Evolutionary conservation across 129 eudicot genomes (phyloP).

Genomic region (Flaveria trinervia): DNA sequence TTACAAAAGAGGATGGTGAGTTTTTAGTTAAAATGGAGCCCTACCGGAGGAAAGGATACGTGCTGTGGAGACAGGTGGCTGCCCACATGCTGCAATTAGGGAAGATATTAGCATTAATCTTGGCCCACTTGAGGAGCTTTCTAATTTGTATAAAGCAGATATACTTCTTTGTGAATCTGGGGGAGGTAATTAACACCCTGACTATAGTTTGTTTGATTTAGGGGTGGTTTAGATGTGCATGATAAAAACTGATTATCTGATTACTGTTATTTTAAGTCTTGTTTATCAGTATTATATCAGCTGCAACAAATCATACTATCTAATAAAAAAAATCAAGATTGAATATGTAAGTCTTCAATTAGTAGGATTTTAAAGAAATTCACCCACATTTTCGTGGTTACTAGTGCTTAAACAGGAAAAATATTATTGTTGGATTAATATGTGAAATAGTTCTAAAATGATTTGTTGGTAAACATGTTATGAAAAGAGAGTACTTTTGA

Average conservation of each 20-base stretch:
- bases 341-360: too few species aligned
- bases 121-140: slow-evolving; percentile 96
- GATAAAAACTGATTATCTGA: too few species aligned
- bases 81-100: slow-evolving; percentile 97
- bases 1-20: slow-evolving; percentile 97
- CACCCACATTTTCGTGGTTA: neutral
- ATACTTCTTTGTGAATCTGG: slow-evolving; percentile 99
- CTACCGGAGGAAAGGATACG: slow-evolving; percentile 97
- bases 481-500: neutral
- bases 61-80: slow-evolving; percentile 99
- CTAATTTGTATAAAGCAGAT: slow-evolving; percentile 82
- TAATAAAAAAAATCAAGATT: too few species aligned
- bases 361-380: neutral
- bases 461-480: neutral
- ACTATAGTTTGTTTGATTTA: too few species aligned
- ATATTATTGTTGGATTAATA: neutral
- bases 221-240: too few species aligned
- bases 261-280: too few species aligned
- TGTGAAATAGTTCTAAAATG: neutral
- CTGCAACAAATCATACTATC: too few species aligned
- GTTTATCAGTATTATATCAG: too few species aligned
- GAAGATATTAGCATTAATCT: slow-evolving; percentile 99
- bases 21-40: slow-evolving; percentile 91
- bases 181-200: slow-evolving; percentile 59
- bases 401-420: neutral